These are phyloP conservation scores for Avena sativa DNA, from an alignment of 176 grass and related monocot species.

Conservation along the genomic window DNA sequence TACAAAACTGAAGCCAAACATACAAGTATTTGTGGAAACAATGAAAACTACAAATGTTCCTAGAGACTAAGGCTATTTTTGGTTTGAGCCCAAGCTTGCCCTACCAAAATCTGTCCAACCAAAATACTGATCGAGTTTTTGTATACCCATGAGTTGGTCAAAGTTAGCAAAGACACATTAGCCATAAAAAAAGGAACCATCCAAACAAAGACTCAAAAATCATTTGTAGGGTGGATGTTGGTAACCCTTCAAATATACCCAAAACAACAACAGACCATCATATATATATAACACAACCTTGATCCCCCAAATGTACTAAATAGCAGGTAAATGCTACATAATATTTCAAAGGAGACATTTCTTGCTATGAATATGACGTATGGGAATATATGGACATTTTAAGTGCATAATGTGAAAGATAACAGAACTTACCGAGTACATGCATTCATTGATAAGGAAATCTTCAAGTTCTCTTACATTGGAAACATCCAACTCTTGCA, in stretches of 20 bases:
- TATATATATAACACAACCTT: background rate
- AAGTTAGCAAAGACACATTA: background rate
- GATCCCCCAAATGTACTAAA: background rate
- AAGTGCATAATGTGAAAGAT: conserved; percentile 9
- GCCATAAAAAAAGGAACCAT: background rate
- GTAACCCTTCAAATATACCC: background rate
- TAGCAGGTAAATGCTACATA: background rate
- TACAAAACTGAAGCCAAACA: conserved; percentile 24
- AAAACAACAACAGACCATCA: background rate
- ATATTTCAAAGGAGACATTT: background rate
- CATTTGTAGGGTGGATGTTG: background rate
- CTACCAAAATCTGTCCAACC: background rate
- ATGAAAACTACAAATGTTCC: background rate
- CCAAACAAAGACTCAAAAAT: background rate
- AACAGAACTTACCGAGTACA: conserved; percentile 87
- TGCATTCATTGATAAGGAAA: conserved; percentile 99
- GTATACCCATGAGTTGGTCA: background rate
- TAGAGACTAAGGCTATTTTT: background rate
- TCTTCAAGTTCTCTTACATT: conserved; percentile 99
- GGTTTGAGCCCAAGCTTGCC: background rate
- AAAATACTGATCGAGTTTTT: background rate
- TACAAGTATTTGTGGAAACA: background rate
- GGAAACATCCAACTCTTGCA: conserved; percentile 96
- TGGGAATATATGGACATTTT: conserved; percentile 13
- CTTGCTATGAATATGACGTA: background rate